Percentiles rank a stretch among this genome's conserved stretches.
phyloP scores from a whole-genome alignment of 2,329 filamentous ascomycete genomes.

The Fusarium sororula region DNA sequence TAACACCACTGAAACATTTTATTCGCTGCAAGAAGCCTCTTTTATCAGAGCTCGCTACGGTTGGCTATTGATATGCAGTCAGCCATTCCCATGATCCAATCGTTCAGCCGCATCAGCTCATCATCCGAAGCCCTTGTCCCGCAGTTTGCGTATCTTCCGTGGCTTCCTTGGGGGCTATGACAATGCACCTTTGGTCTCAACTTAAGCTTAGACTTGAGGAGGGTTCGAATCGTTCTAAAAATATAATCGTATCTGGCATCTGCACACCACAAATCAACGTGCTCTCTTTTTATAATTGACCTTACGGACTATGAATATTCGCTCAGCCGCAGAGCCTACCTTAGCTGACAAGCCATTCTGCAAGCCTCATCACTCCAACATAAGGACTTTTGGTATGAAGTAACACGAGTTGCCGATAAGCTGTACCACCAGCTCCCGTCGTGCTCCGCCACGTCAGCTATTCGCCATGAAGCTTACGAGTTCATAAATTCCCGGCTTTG shows the following conservation, averaged over 20 bases:
- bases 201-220: neutral
- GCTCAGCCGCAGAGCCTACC: neutral
- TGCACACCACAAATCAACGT: rapidly evolving
- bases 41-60: neutral
- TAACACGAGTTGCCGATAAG: neutral
- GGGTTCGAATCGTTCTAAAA: neutral
- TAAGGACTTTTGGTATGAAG: neutral
- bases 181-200: neutral
- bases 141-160: neutral
- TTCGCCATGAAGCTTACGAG: neutral
- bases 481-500: neutral
- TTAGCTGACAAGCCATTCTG: neutral
- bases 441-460: constrained; percentile 11
- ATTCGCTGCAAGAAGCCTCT: neutral
- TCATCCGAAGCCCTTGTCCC: neutral
- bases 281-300: too few relatives aligned
- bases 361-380: neutral
- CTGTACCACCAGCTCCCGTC: neutral
- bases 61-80: neutral
- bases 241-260: neutral
- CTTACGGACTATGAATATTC: neutral
- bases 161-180: neutral
- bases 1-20: neutral
- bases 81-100: neutral
- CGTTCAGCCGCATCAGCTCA: neutral